These are phyloP conservation scores for Beta lomatogona DNA, from an alignment of 179 eudicot species.

Conservation along the genomic window DNA sequence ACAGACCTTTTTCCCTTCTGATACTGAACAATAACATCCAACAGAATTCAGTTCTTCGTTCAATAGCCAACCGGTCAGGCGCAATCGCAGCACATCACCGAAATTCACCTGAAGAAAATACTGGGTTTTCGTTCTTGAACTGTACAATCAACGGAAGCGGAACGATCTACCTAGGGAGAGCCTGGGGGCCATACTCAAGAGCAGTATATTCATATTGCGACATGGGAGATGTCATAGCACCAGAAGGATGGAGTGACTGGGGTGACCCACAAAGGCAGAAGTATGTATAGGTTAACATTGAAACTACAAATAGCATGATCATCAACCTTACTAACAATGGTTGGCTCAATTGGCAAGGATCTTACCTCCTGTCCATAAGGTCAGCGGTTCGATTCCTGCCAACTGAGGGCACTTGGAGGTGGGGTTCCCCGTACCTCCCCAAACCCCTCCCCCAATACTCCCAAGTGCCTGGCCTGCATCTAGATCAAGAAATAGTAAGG, in stretches of 20 bases:
- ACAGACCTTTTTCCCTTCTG: background rate
- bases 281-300: constrained; percentile 19
- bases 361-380: too few species aligned
- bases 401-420: too few species aligned
- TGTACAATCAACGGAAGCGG: constrained; percentile 69
- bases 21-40: background rate
- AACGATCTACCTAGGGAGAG: constrained; percentile 59
- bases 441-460: too few species aligned
- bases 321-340: too few species aligned
- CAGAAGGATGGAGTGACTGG: constrained; percentile 68
- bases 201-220: constrained; percentile 54
- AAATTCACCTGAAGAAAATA: constrained; percentile 48
- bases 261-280: constrained; percentile 39
- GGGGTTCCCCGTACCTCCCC: too few species aligned
- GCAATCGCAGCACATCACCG: constrained; percentile 88
- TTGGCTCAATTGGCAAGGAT: too few species aligned
- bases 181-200: constrained; percentile 67
- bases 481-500: too few species aligned
- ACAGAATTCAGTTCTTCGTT: constrained; percentile 66
- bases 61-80: constrained; percentile 54
- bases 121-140: constrained; percentile 76
- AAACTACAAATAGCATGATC: background rate
- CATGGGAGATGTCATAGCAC: constrained; percentile 45
- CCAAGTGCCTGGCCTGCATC: too few species aligned
- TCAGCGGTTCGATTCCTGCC: too few species aligned